Base-by-base conservation (phyloP, 352 stramenopile genomes). In the Phytophthora sp. region DNA sequence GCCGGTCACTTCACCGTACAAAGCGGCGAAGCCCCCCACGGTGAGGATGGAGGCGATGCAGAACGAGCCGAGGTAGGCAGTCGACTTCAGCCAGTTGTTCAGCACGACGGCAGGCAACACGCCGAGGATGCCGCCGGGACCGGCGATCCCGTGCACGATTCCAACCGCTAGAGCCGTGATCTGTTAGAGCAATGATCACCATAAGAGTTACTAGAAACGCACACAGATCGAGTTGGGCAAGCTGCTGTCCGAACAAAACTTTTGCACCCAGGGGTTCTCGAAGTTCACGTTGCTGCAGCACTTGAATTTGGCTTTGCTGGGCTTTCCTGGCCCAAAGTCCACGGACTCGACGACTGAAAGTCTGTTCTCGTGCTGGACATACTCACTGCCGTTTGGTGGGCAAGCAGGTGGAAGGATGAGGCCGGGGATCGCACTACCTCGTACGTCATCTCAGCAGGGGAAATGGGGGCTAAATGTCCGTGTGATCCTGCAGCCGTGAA, bases 71-170 rank as follows among this genome's bases (percentile, higher is more conserved):
- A 97, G 62, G 72, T 97, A 97, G 20, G 88, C 43, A 9, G 72
- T 60, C 23, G 84, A 89, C 24, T 91, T 77, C 54, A 43, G 44
- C 60, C 63, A 77, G 59, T 92, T 61, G 46, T 89, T 51, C 12
- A 51, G 15, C 26, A 51, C 43, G 26, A 52, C 44, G 11, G 44
- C 44, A 8, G 44, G 44, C 28, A 97, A 79, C 17, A 97, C 82
- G 34, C 87, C 87, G 12, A 96, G 57, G 50, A 85, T 75, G 31
- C 77, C 77, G 5, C 78, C 78, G 1, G 78, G 73, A 0, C 78
- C 78, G 6, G 90, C 87, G 35, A 97, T 76, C 35, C 88, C 88
- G 71, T 97, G 88, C 23, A 94, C 61, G 35, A 96, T 87, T 13
- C 88, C 90, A 15, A 91, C 77, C 5, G 74, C 38, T 20, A 96